Conservation (phyloP, 1,284 basidiomycete genomes). For the Marasmius sp. region DNA sequence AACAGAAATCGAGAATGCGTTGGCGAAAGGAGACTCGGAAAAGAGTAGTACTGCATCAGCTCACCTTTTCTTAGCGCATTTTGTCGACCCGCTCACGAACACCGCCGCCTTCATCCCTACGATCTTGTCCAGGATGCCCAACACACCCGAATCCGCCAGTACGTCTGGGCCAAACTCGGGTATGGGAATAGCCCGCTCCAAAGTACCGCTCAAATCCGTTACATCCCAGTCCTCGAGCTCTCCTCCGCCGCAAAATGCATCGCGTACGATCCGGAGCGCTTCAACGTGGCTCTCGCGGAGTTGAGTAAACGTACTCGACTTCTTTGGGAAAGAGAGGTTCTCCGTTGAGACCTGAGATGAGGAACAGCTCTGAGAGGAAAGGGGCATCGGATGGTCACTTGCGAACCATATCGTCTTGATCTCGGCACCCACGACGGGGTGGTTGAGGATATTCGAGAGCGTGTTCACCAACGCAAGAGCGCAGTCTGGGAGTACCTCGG, state of each 20-base stretch:
- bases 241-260: conserved; percentile 40
- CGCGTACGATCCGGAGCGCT: conserved; percentile 39
- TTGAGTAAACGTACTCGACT: conserved; percentile 42
- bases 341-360: neutral
- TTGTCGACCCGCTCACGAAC: conserved; percentile 43
- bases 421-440: conserved; percentile 24
- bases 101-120: conserved; percentile 40
- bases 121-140: conserved; percentile 50
- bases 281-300: conserved; percentile 35
- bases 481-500: conserved; percentile 38
- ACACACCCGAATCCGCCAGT: conserved; percentile 42
- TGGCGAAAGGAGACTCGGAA: neutral
- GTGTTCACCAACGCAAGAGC: conserved; percentile 44
- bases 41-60: too few relatives aligned
- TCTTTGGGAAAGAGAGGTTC: conserved; percentile 11
- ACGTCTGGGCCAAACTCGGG: conserved; percentile 19
- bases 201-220: conserved; percentile 31
- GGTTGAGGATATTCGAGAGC: conserved; percentile 33
- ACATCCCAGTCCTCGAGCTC: conserved; percentile 37
- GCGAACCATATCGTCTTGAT: conserved; percentile 45
- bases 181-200: conserved; percentile 13
- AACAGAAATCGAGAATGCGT: neutral
- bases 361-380: neutral
- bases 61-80: conserved; percentile 39
- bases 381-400: conserved; percentile 36